phyloP scores from a whole-genome alignment of 1,284 basidiomycete species.

The Coniferiporia sulphurascens region DNA sequence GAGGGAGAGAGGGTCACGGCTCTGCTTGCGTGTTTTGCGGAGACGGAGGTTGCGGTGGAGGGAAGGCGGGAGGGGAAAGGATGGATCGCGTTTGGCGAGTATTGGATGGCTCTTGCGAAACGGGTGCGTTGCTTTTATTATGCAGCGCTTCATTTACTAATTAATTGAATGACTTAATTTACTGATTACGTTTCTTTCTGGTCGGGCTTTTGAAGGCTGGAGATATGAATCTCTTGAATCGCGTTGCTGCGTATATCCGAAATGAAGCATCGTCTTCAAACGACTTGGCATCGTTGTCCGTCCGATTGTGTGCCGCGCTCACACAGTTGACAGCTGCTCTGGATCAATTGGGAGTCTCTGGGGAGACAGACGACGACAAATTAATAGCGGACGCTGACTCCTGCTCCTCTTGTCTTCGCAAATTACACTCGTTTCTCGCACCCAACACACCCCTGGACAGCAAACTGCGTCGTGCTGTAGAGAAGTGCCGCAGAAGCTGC shows the following conservation, averaged over 20 bases:
- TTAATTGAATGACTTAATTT: background rate
- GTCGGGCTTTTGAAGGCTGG: constrained; percentile 44
- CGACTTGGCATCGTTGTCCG: background rate
- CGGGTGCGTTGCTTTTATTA: constrained; percentile 30
- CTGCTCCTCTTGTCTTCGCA: background rate
- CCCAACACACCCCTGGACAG: constrained; percentile 23
- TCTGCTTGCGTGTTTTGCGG: constrained; percentile 39
- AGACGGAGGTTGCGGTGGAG: constrained; percentile 35
- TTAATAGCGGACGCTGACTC: background rate
- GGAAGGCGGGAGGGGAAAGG: constrained; percentile 40
- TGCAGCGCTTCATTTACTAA: background rate
- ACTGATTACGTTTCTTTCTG: background rate
- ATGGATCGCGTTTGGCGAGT: constrained; percentile 62
- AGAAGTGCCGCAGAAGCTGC: constrained; percentile 48
- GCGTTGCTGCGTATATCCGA: constrained; percentile 41
- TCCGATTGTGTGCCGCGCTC: constrained; percentile 1
- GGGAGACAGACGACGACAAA: constrained; percentile 20
- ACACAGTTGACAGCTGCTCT: constrained; percentile 1
- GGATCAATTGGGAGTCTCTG: constrained; percentile 1
- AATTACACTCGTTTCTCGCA: background rate
- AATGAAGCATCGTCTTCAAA: constrained; percentile 20
- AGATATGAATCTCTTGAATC: constrained; percentile 44
- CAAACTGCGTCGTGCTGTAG: constrained; percentile 49
- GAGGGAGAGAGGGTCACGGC: constrained; percentile 16
- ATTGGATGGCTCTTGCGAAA: constrained; percentile 51